Evolutionary conservation across 768 basidiomycete genomes (phyloP), one percentile per base, ranked within the genome.

Genomic region (Tremella mesenterica): DNA sequence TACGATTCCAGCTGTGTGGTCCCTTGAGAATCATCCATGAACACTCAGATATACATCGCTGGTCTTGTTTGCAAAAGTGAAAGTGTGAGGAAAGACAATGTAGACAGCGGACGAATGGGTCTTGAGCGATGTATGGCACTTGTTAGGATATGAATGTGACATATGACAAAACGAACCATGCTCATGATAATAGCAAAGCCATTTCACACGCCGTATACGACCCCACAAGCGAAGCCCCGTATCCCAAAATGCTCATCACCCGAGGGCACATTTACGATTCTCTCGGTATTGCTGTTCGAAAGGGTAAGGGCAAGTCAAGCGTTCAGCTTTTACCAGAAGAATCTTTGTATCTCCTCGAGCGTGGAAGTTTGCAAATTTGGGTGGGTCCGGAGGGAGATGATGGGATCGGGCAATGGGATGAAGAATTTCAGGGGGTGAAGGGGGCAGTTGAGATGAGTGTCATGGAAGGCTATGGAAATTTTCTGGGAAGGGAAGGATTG

Each of bases 241-340:
- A 60, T 36, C 70, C 72, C 0, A 52, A 53, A 27, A 44, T 73
- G n/a, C 54, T 73, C 7, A 50, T 72, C 33, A 45, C 65, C 29
- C 83, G 85, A 21, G 93, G 95, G n/a, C 83, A 85, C 28, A 82
- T 88, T 61, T 88, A 92, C 69, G 75, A 81, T 18, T 79, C 79
- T 4, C 82, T 95, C 76, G 95, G 93, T 0, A 83, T 88, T 63
- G 86, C 86, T 20, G 80, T 80, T 28, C 81, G 85, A 13, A 55
- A 57, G 58, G 44, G 39, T 48, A 48, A 63, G n/a, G 54, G 64
- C 23, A 13, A 88, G 84, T 70, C 65, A n/a, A 76, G 83, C 25
- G 75, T 88, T 16, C 90, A 96, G 65, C 78, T 99, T 0, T 78
- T 99, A 1, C 95, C 95, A 0, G 95, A 99, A 75, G 95, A 99